These are phyloP conservation scores for Picochlorum sp. DNA, from an alignment of 139 green algal species.

Conservation along the genomic window DNA sequence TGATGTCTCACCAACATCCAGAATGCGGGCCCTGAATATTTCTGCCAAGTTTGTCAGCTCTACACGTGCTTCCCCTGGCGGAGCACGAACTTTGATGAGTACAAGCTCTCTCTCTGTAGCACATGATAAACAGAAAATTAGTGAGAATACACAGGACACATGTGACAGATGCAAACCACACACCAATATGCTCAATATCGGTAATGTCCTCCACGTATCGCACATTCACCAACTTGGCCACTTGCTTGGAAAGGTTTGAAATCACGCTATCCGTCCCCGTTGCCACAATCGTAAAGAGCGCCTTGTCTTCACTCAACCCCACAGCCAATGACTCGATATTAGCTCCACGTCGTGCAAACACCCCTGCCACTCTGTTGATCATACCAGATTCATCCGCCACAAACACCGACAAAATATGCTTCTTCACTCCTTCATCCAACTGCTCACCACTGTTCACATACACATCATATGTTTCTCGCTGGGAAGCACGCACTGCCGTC, in stretches of 20 bases:
- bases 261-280: slow-evolving; percentile 58
- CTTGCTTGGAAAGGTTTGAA: slow-evolving; percentile 67
- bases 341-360: slow-evolving; percentile 84
- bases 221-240: slow-evolving; percentile 93
- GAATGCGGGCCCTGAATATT: slow-evolving; percentile 86
- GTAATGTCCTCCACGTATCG: slow-evolving; percentile 95
- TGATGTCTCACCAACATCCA: slow-evolving; percentile 66
- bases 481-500: too few relatives aligned
- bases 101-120: slow-evolving; percentile 85
- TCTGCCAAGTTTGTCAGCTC: slow-evolving; percentile 86
- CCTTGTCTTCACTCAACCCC: slow-evolving; percentile 85
- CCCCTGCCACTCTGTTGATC: slow-evolving; percentile 95
- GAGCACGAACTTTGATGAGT: slow-evolving; percentile 78
- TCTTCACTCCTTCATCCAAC: slow-evolving; percentile 71
- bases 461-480: slow-evolving; percentile 16
- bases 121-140: background rate
- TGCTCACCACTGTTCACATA: slow-evolving; percentile 53
- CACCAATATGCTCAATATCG: slow-evolving; percentile 52
- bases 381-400: slow-evolving; percentile 94
- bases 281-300: slow-evolving; percentile 93
- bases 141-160: background rate
- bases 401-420: slow-evolving; percentile 93
- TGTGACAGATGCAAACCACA: background rate
- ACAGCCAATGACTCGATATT: slow-evolving; percentile 98
- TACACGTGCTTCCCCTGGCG: slow-evolving; percentile 47